Base-by-base conservation (phyloP, 768 basidiomycete genomes). In the Podaxis sp. region DNA sequence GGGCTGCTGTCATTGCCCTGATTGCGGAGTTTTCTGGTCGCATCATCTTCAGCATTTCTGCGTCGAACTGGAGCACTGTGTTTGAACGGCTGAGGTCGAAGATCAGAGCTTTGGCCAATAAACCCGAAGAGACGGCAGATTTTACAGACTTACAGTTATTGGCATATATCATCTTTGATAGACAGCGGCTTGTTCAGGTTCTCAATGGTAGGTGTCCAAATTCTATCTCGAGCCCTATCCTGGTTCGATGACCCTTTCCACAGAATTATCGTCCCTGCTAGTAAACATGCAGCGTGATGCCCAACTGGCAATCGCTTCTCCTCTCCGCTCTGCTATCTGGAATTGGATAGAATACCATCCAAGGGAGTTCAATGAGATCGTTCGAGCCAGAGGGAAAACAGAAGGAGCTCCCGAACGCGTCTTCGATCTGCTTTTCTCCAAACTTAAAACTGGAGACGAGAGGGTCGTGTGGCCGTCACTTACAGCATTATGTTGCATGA, bases 341-440 rank as follows among this genome's bases (percentile, higher is more conserved):
- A 93, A 90, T 65, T 96, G 93, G 93, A 87, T 96, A 36, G 87
- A 90, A 33, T 77, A 84, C 24, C 91, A 88, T 68, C 89, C 92
- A 0, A 75, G 78, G 4, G 92, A 97, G 70, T 96, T 87, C 71
- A 88, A 88, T 57, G 87, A 93, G 6, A 80, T 85, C 4, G 80
- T 94, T 40, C 79, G 82, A 9, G 77, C 80, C 2, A 80, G 87
- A 50, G 85, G 87, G 29, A 81, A 77, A 51, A 77, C 91, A 12
- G 95, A 96, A 63, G 92, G 90, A 47, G 86, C 87, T 0, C 89
- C 94, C 0, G 94, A 97, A 70, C 85, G 91, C 7, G 84, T 96
- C 2, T 96, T 94, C 69, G 95, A 97, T 73, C 72, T 90, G 17
- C 74, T 96, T 2, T 87, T 85, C 67, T 79, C 82, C 15, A 79